Evolutionary conservation across 139 green algal genomes (phyloP).

Genomic region (Volvox africanus): DNA sequence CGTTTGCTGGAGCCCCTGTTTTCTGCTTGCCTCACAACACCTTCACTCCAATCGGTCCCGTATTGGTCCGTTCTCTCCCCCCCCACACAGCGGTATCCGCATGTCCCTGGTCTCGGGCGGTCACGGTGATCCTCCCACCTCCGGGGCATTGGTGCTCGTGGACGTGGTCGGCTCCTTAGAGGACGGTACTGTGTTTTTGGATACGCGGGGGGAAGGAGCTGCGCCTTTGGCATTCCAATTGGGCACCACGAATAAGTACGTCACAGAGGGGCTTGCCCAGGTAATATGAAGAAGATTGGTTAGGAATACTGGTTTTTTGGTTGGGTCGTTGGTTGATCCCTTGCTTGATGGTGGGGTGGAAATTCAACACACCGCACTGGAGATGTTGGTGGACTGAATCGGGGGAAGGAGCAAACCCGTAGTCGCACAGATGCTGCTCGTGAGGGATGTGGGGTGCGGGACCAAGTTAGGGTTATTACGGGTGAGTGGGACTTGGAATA

Average conservation of each 20-base stretch:
- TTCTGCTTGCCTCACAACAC: neutral
- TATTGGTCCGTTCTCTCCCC: neutral
- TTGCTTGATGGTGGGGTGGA: too few relatives aligned
- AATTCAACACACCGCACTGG: too few relatives aligned
- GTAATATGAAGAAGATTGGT: neutral
- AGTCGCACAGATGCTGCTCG: too few relatives aligned
- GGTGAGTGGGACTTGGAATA: too few relatives aligned
- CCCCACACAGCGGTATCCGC: constrained; percentile 11
- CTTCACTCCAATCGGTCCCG: too few relatives aligned
- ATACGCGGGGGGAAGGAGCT: constrained; percentile 18
- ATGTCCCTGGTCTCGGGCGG: constrained; percentile 12
- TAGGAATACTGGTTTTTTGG: too few relatives aligned
- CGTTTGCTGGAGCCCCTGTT: neutral
- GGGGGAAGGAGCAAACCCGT: too few relatives aligned
- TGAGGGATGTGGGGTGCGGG: too few relatives aligned
- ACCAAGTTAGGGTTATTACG: too few relatives aligned
- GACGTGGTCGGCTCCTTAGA: constrained; percentile 23
- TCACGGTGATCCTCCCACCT: neutral
- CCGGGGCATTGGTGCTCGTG: constrained; percentile 10
- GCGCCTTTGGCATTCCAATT: constrained; percentile 33
- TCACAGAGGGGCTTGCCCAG: constrained; percentile 30
- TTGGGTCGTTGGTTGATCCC: too few relatives aligned
- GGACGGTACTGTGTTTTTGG: constrained; percentile 42
- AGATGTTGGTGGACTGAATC: too few relatives aligned
- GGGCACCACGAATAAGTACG: constrained; percentile 38